These are phyloP conservation scores for Phaeosphaeriaceae sp. DNA, from an alignment of 2,329 filamentous ascomycete species.

Conservation along the genomic window DNA sequence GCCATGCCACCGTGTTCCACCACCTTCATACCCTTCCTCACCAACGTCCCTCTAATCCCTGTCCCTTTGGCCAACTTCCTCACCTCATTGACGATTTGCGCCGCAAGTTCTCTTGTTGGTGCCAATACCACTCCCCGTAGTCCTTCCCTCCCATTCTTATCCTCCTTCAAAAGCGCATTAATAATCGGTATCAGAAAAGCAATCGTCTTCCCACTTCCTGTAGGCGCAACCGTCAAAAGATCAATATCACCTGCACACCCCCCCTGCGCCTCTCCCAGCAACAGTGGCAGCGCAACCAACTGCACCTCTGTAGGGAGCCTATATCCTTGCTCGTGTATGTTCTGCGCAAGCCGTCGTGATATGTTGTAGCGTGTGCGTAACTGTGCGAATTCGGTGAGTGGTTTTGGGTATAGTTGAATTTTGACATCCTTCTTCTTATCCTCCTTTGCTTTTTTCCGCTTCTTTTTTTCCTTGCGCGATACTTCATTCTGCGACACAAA, in stretches of 20 bases:
- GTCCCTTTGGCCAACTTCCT: slow-evolving; percentile 80
- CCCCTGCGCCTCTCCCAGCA: slow-evolving; percentile 63
- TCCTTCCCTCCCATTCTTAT: slow-evolving; percentile 29
- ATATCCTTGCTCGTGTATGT: slow-evolving; percentile 85
- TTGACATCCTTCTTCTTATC: slow-evolving; percentile 58
- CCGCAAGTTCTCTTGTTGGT: slow-evolving; percentile 58
- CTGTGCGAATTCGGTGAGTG: slow-evolving; percentile 77
- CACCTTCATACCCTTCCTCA: slow-evolving; percentile 84
- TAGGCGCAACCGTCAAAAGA: slow-evolving; percentile 88
- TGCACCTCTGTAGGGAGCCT: slow-evolving; percentile 92
- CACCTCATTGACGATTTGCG: slow-evolving; percentile 69
- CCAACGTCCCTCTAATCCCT: slow-evolving; percentile 77
- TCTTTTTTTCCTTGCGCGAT: slow-evolving; percentile 59
- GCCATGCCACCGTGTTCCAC: slow-evolving; percentile 41
- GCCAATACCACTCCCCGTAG: slow-evolving; percentile 55
- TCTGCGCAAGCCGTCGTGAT: slow-evolving; percentile 74
- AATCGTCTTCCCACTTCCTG: slow-evolving; percentile 94
- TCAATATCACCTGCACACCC: slow-evolving; percentile 61
- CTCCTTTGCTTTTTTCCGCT: slow-evolving; percentile 51
- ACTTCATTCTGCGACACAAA: slow-evolving; percentile 40
- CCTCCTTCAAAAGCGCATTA: slow-evolving; percentile 65
- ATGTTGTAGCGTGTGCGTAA: slow-evolving; percentile 75
- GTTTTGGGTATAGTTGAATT: slow-evolving; percentile 75
- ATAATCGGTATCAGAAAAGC: slow-evolving; percentile 90
- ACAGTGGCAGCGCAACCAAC: slow-evolving; percentile 79